These are phyloP conservation scores for Termitomyces sp. DNA, from an alignment of 1,284 basidiomycete species.

Conservation along the genomic window DNA sequence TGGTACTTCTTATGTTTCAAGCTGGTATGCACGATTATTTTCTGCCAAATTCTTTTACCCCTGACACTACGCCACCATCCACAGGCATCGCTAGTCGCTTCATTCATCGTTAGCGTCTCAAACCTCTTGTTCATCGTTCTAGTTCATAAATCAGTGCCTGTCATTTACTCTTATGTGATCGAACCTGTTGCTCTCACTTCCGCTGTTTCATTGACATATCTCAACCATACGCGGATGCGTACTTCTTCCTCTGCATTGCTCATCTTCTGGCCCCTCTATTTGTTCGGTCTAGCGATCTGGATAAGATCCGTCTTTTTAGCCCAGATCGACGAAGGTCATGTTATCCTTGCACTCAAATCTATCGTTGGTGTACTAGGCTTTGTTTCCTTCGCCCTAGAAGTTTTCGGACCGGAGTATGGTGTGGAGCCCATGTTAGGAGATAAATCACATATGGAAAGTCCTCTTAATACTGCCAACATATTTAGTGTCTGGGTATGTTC, in stretches of 20 bases:
- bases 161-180: constrained; percentile 54
- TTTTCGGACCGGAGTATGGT: constrained; percentile 61
- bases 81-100: constrained; percentile 42
- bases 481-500: constrained; percentile 60
- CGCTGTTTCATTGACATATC: constrained; percentile 45
- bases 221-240: constrained; percentile 77
- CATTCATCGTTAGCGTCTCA: constrained; percentile 35
- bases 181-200: constrained; percentile 48
- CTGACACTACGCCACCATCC: background rate
- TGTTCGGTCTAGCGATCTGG: constrained; percentile 51
- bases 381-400: constrained; percentile 65
- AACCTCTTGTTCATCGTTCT: constrained; percentile 34
- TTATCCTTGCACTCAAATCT: constrained; percentile 45
- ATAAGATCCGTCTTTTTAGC: constrained; percentile 50
- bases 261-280: constrained; percentile 80
- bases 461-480: constrained; percentile 78
- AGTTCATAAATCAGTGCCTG: constrained; percentile 37
- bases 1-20: constrained; percentile 52
- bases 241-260: constrained; percentile 75
- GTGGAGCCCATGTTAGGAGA: constrained; percentile 35
- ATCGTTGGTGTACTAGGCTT: constrained; percentile 45
- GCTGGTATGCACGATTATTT: constrained; percentile 43
- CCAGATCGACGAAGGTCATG: constrained; percentile 23
- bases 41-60: too few relatives aligned
- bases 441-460: constrained; percentile 55